Base-by-base conservation (phyloP, 2,329 filamentous ascomycete genomes). In the Epichloe sibirici region DNA sequence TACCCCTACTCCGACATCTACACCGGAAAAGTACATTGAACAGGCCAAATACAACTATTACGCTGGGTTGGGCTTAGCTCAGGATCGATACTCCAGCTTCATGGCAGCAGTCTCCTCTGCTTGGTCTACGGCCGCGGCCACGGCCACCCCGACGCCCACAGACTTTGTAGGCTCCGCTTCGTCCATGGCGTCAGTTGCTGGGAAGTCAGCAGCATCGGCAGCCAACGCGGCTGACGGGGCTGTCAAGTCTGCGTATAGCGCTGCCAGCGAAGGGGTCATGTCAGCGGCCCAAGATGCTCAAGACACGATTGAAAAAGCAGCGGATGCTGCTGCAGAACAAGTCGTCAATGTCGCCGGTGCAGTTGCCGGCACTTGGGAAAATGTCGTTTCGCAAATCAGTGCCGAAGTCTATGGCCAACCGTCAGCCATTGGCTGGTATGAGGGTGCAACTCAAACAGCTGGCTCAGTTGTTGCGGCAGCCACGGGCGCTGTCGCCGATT, bases 41-140 rank as follows among this genome's bases (percentile, higher is more conserved):
- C 83, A 75, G 71, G 85, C 78, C 45, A 78, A 75, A 58, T 69
- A 76, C 58, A 78, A 81, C 62, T 91, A 91, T 66, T 90, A 89
- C 59, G 85, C 88, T 57, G 87, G 84, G 11, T 68, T 93, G 25
- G 88, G 88, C 31, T 67, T 88, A 45, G 88, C 89, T 1, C 85
- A 94, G 61, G 87, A 83, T 44, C 81, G 84, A 39, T 93, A 93
- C 65, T 82, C 83, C 5, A 83, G 84, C 48, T 91, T 93, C 61
- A 58, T 93, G 2, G 75, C 75, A 12, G 82, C 83, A 4, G 88
- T 86, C 7, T 88, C 85, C 9, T 81, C 78, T 38, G 86, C 83
- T 21, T 72, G 88, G 42, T 83, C 80, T 52, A 74, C 73, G 2
- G 55, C 75, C 53, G 74, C 74, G 2, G 55, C 76, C 40, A 78